These are phyloP conservation scores for Vanderwaltozyma verrucispora DNA, from an alignment of 805 yeast genomes.

Conservation along the genomic window DNA sequence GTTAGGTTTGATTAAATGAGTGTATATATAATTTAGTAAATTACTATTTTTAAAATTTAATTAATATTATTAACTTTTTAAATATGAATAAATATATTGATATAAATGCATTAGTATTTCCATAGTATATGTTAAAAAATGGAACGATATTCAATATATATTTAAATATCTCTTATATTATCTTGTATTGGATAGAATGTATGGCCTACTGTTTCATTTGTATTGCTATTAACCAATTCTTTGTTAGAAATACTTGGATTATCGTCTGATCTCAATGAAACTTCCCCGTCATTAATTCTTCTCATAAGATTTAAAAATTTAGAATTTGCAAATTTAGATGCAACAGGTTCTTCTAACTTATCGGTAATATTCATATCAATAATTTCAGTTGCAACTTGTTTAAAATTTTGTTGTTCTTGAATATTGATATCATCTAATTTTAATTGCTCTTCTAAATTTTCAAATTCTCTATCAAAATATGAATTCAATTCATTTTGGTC, in stretches of 20 bases:
- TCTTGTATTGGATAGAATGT: conserved; percentile 19
- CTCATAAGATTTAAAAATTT: conserved; percentile 25
- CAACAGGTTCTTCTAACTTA: conserved; percentile 7
- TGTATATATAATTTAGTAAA: too few species aligned
- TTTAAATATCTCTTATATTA: not conserved
- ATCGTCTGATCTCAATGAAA: conserved; percentile 7
- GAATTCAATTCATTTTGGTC: conserved; percentile 1
- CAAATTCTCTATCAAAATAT: conserved; percentile 16
- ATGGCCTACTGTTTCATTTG: conserved; percentile 21
- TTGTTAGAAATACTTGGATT: conserved; percentile 10
- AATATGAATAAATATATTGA: too few species aligned
- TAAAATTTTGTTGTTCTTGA: conserved; percentile 19
- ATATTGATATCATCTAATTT: conserved; percentile 1
- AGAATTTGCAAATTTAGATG: conserved; percentile 17
- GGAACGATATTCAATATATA: too few species aligned
- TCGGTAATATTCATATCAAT: conserved; percentile 10
- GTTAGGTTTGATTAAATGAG: not conserved
- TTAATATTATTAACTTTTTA: too few species aligned
- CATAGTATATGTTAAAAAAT: too few species aligned
- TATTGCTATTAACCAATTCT: conserved; percentile 16
- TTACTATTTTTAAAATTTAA: too few species aligned
- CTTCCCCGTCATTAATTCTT: conserved; percentile 23
- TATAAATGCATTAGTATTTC: too few species aligned
- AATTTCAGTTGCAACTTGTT: conserved; percentile 18
- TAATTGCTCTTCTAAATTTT: conserved; percentile 16